Evolutionary conservation across 73 alveolate genomes (phyloP).

Genomic region (Blepharisma stoltei): DNA sequence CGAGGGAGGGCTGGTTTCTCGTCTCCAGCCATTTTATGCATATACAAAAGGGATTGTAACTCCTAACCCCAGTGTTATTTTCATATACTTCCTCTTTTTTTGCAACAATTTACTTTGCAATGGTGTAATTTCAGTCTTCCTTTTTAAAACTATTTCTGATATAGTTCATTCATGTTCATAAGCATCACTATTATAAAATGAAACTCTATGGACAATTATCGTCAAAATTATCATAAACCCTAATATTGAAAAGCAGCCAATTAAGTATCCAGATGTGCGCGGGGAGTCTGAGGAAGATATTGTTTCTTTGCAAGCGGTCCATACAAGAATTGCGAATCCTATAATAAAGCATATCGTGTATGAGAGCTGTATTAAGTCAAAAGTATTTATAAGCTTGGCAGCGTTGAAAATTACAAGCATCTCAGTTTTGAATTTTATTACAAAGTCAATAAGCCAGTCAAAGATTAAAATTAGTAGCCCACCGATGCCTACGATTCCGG

Average conservation of each 20-base stretch:
- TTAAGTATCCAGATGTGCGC: neutral
- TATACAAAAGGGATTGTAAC: neutral
- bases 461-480: neutral
- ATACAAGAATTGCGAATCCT: neutral
- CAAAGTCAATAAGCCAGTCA: neutral
- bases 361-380: neutral
- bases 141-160: neutral
- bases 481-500: neutral
- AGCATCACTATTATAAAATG: neutral
- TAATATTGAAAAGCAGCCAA: neutral
- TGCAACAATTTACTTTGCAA: neutral
- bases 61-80: neutral
- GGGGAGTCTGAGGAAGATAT: neutral
- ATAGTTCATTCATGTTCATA: neutral
- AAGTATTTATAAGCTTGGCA: neutral
- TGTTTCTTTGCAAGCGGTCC: neutral
- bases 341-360: neutral
- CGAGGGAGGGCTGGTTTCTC: too few species aligned
- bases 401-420: neutral
- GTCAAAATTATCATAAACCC: neutral
- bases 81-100: neutral
- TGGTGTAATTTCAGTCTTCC: neutral
- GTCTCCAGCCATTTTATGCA: too few species aligned
- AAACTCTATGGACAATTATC: neutral
- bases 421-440: neutral